Conservation (phyloP, 2,329 filamentous ascomycete species). For the Diplodia mutila region DNA sequence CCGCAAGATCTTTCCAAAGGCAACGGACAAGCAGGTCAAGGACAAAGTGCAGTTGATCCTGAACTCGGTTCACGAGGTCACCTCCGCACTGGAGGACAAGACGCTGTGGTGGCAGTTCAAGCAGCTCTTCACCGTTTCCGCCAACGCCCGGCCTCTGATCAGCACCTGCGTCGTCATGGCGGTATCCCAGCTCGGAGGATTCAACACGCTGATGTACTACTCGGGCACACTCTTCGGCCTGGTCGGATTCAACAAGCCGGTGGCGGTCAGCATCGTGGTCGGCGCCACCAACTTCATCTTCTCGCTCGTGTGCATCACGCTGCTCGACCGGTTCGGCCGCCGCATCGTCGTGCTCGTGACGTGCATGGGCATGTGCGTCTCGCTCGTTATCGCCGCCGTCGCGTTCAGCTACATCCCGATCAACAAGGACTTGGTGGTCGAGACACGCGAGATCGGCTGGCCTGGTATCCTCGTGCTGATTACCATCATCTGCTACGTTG, state of each 20-base stretch:
- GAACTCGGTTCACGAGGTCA: conserved; percentile 36
- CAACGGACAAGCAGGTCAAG: conserved; percentile 24
- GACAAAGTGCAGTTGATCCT: conserved; percentile 32
- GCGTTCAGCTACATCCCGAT: conserved; percentile 55
- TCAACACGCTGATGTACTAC: conserved; percentile 87
- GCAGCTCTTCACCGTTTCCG: conserved; percentile 43
- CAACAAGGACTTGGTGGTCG: conserved; percentile 39
- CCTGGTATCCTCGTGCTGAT: conserved; percentile 42
- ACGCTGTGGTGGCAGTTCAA: conserved; percentile 34
- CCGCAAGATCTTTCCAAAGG: conserved; percentile 40
- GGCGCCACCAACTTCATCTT: conserved; percentile 83
- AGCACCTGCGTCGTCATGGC: conserved; percentile 47
- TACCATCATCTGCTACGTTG: conserved; percentile 44
- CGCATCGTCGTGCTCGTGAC: conserved; percentile 64
- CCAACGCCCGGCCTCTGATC: conserved; percentile 44
- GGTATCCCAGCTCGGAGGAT: conserved; percentile 50
- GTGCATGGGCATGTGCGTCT: conserved; percentile 67
- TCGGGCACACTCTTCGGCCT: conserved; percentile 51
- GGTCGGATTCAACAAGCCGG: conserved; percentile 77
- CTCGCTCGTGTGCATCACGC: conserved; percentile 71
- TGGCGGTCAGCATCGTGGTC: conserved; percentile 77
- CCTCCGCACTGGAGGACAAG: conserved; percentile 41
- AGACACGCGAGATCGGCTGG: conserved; percentile 37
- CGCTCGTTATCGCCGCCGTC: conserved; percentile 71
- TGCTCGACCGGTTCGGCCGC: conserved; percentile 80